Percentiles rank a stretch among this genome's conserved stretches.
phyloP scores from a whole-genome alignment of 164 flowering plant genomes.

The Nymphaea colorata region DNA sequence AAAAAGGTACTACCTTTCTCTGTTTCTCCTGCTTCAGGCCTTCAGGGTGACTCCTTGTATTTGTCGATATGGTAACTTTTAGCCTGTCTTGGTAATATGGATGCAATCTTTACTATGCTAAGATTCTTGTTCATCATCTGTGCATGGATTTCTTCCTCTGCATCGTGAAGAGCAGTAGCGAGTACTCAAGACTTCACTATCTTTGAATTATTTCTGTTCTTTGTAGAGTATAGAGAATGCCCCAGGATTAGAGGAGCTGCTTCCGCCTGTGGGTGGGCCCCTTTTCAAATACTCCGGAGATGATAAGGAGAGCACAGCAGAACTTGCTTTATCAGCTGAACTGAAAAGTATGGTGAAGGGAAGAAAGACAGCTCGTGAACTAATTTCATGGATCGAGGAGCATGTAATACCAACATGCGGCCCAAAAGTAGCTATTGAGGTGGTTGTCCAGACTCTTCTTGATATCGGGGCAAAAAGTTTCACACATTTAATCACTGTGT shows the following conservation, averaged over 20 bases:
- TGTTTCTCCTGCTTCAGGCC: too few relatives aligned
- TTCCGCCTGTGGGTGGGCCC: slow-evolving; percentile 80
- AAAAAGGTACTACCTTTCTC: too few relatives aligned
- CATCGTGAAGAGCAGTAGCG: too few relatives aligned
- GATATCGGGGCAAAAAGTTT: slow-evolving; percentile 97
- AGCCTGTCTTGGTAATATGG: too few relatives aligned
- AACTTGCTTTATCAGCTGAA: slow-evolving; percentile 39
- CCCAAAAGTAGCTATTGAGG: slow-evolving; percentile 42
- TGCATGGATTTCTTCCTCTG: too few relatives aligned
- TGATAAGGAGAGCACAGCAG: slow-evolving; percentile 22
- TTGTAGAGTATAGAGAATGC: slow-evolving; percentile 85
- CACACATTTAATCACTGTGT: slow-evolving; percentile 87
- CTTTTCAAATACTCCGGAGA: slow-evolving; percentile 45
- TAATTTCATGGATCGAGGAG: slow-evolving; percentile 83
- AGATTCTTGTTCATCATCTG: too few relatives aligned
- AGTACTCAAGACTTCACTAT: not conserved
- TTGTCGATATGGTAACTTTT: not conserved
- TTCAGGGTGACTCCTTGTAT: not conserved
- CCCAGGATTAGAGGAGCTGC: slow-evolving; percentile 78
- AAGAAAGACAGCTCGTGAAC: slow-evolving; percentile 51
- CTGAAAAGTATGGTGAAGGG: slow-evolving; percentile 78
- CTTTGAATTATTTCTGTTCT: not conserved
- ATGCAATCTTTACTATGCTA: too few relatives aligned
- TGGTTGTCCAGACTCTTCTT: slow-evolving; percentile 82
- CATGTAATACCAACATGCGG: slow-evolving; percentile 66